A percentile compares a stretch with the other conserved stretches of the same genome.
These are phyloP conservation scores for Babesia caballi DNA, from an alignment of 169 alveolate genomes.

Conservation along the genomic window DNA sequence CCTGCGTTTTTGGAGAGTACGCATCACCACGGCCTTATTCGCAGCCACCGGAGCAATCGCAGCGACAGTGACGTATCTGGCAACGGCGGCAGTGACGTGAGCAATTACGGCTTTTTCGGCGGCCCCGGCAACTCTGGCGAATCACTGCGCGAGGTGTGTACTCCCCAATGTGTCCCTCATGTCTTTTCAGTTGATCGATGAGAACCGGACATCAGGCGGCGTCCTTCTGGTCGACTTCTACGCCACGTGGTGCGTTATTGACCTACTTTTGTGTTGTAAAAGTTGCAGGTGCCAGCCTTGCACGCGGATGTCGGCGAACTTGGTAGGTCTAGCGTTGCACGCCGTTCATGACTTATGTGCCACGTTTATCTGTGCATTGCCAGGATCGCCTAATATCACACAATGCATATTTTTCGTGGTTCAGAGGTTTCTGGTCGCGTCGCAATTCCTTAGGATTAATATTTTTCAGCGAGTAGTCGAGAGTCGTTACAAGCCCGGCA, in stretches of 20 bases:
- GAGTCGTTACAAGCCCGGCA: slow-evolving; percentile 13
- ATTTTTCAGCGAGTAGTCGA: slow-evolving; percentile 9
- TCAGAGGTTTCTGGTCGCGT: not conserved
- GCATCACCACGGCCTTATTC: slow-evolving; percentile 14
- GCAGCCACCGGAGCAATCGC: not conserved
- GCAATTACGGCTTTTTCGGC: slow-evolving; percentile 12
- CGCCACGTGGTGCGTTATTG: slow-evolving; percentile 43
- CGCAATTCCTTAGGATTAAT: too few species aligned
- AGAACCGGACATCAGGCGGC: slow-evolving; percentile 37
- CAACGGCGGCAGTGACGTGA: not conserved
- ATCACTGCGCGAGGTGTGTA: too few species aligned
- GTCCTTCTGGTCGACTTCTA: slow-evolving; percentile 61
- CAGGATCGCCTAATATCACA: too few species aligned
- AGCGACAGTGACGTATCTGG: not conserved
- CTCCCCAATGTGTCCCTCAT: not conserved
- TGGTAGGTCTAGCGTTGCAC: slow-evolving; percentile 11
- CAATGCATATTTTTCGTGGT: too few species aligned
- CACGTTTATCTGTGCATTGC: too few species aligned
- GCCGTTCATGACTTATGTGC: too few species aligned
- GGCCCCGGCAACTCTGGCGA: too few species aligned
- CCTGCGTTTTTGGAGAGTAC: too few species aligned
- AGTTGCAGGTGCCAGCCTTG: slow-evolving; percentile 58
- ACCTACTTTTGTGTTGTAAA: not conserved
- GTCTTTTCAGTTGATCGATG: slow-evolving; percentile 43
- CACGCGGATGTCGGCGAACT: slow-evolving; percentile 7